phyloP scores from a whole-genome alignment of 495 filamentous ascomycete genomes.

The Aspergillus egyptiacus region DNA sequence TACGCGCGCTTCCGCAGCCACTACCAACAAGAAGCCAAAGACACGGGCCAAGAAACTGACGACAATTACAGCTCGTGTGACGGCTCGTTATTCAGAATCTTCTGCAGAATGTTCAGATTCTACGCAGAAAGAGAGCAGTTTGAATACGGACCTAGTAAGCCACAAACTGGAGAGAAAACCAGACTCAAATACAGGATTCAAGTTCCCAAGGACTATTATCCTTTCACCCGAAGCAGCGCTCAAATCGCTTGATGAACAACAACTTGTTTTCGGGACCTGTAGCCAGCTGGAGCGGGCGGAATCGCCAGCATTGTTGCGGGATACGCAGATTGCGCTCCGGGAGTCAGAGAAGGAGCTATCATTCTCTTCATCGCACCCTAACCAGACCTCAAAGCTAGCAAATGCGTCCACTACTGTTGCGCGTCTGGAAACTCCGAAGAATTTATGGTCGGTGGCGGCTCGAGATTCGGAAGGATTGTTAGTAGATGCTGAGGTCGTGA shows the following conservation, averaged over 20 bases:
- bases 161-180: conserved; percentile 20
- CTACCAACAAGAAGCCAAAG: conserved; percentile 44
- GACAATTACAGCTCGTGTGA: conserved; percentile 83
- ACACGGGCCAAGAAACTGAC: conserved; percentile 64
- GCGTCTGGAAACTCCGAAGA: conserved; percentile 28
- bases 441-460: conserved; percentile 64
- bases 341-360: conserved; percentile 44
- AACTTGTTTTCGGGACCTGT: conserved; percentile 86
- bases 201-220: conserved; percentile 43
- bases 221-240: conserved; percentile 69
- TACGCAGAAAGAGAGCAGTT: conserved; percentile 7
- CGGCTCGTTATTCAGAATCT: conserved; percentile 55
- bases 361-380: background rate
- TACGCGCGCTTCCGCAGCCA: conserved; percentile 7
- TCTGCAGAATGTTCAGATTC: conserved; percentile 11
- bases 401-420: conserved; percentile 16
- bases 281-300: conserved; percentile 80
- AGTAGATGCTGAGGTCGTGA: conserved; percentile 51
- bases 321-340: conserved; percentile 64
- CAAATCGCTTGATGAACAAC: conserved; percentile 62
- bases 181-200: conserved; percentile 28
- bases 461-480: conserved; percentile 58
- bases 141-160: background rate
- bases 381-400: background rate
- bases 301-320: conserved; percentile 59